Conservation (phyloP, 306 rosid species). For the Sophora flavescens region DNA sequence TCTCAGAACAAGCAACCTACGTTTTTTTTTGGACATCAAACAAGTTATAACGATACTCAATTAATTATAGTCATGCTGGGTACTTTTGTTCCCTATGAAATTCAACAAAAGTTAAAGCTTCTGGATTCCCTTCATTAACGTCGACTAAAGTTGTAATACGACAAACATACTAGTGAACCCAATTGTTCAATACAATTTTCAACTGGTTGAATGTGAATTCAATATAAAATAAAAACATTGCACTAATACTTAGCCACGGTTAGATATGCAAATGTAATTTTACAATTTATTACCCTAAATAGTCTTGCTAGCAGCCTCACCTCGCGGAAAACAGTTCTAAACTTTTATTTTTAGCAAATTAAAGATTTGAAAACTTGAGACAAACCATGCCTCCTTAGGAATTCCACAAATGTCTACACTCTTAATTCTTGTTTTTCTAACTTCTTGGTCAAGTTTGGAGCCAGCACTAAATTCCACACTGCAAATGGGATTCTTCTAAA, state of each 20-base stretch:
- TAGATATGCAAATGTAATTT: slow-evolving; percentile 37
- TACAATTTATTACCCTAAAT: slow-evolving; percentile 22
- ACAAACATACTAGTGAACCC: neutral
- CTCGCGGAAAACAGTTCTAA: neutral
- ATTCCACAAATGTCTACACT: slow-evolving; percentile 57
- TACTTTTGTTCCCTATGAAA: too few relatives aligned
- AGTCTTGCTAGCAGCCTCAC: neutral
- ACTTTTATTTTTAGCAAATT: slow-evolving; percentile 32
- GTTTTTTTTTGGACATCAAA: too few relatives aligned
- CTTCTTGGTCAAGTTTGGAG: slow-evolving; percentile 45
- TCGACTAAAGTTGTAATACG: neutral
- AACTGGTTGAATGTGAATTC: slow-evolving; percentile 7
- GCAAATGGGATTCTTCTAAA: neutral
- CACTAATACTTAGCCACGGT: neutral
- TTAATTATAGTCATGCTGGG: too few relatives aligned
- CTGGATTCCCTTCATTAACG: too few relatives aligned
- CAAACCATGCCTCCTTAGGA: slow-evolving; percentile 40
- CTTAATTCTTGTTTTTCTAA: slow-evolving; percentile 48
- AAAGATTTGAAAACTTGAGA: slow-evolving; percentile 42
- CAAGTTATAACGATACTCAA: too few relatives aligned
- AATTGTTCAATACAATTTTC: slow-evolving; percentile 18
- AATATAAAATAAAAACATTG: slow-evolving; percentile 28
- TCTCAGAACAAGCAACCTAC: too few relatives aligned
- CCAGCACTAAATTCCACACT: slow-evolving; percentile 58
- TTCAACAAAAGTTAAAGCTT: too few relatives aligned